These are phyloP conservation scores for Fusarium sp. DNA, from an alignment of 2,329 filamentous ascomycete species.

Conservation along the genomic window DNA sequence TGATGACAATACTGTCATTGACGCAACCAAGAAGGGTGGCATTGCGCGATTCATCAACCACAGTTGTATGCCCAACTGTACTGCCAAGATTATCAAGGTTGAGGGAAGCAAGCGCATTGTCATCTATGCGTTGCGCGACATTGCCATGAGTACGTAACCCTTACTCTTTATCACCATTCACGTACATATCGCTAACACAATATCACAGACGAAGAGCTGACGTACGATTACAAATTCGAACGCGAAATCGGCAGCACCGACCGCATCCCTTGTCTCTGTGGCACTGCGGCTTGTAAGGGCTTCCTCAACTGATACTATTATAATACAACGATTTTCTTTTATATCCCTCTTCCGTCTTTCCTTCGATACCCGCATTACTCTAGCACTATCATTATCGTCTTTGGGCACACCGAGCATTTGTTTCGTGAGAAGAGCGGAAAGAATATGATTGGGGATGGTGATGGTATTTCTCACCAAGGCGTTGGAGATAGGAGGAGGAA, in stretches of 20 bases:
- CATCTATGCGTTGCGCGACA: conserved; percentile 97
- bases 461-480: conserved; percentile 34
- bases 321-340: conserved; percentile 29
- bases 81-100: conserved; percentile 98
- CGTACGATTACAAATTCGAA: conserved; percentile 99
- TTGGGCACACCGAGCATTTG: conserved; percentile 13
- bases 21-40: conserved; percentile 97
- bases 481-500: conserved; percentile 26
- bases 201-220: conserved; percentile 90
- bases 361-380: conserved; percentile 11
- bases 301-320: conserved; percentile 84
- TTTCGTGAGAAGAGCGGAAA: conserved; percentile 14
- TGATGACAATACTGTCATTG: conserved; percentile 96
- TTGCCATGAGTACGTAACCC: conserved; percentile 82
- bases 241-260: conserved; percentile 94
- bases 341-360: neutral
- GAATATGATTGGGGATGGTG: conserved; percentile 34
- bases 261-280: conserved; percentile 96
- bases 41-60: conserved; percentile 99
- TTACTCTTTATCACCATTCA: neutral
- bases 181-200: conserved; percentile 20
- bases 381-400: conserved; percentile 7
- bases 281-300: conserved; percentile 95
- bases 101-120: conserved; percentile 98
- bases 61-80: conserved; percentile 98